Evolutionary conservation across 1,284 basidiomycete species (phyloP).

Genomic region (Meripilus lineatus): DNA sequence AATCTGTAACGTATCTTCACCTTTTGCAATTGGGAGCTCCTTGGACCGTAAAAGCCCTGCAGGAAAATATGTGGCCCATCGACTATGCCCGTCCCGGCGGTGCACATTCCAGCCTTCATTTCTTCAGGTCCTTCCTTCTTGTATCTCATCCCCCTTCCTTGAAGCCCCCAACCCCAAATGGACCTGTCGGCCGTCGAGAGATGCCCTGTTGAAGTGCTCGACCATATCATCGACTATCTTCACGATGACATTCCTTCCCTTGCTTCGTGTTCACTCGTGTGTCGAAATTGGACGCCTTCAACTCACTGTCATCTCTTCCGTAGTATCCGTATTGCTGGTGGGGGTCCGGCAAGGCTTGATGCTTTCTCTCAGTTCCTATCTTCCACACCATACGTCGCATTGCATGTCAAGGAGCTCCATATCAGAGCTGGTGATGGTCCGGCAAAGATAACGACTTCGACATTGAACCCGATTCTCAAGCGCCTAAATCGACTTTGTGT

Average conservation of each 20-base stretch:
- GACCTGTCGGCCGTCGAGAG: not conserved
- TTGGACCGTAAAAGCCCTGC: too few species aligned
- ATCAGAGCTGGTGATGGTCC: too few species aligned
- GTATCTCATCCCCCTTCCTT: not conserved
- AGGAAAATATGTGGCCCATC: too few species aligned
- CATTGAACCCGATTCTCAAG: slow-evolving; percentile 2
- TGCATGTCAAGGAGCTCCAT: not conserved
- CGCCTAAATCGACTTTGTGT: not conserved
- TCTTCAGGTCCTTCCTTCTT: not conserved
- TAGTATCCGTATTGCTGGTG: slow-evolving; percentile 12
- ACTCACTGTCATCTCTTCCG: slow-evolving; percentile 33
- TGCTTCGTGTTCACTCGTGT: slow-evolving; percentile 29
- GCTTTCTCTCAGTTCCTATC: not conserved
- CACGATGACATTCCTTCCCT: slow-evolving; percentile 27
- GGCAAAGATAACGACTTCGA: not conserved
- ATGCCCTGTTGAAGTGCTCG: slow-evolving; percentile 29
- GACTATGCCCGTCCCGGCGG: too few species aligned
- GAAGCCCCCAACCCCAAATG: not conserved
- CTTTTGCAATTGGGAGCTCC: too few species aligned
- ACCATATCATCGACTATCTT: slow-evolving; percentile 34
- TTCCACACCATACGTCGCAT: not conserved
- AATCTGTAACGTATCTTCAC: too few species aligned
- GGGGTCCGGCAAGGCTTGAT: not conserved
- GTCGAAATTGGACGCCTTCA: slow-evolving; percentile 31
- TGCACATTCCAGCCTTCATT: too few species aligned